Evolutionary conservation across 495 filamentous ascomycete genomes (phyloP).

Genomic region (Talaromyces wortmannii): DNA sequence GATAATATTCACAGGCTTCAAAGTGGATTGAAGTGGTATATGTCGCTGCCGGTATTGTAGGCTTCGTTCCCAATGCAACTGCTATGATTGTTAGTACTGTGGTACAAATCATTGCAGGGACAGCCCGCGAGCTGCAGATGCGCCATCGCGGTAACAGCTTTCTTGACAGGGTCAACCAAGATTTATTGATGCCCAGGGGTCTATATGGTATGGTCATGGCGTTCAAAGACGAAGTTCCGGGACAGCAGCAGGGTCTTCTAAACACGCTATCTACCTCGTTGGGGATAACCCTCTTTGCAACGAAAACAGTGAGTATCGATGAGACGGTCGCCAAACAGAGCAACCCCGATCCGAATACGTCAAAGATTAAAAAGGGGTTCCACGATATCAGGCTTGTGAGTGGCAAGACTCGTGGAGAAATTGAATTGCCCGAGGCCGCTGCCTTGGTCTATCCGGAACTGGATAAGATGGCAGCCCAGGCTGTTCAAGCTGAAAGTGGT

Average conservation of each 20-base stretch:
- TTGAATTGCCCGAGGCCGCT: constrained; percentile 43
- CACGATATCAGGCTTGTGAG: constrained; percentile 24
- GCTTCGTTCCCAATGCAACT: constrained; percentile 32
- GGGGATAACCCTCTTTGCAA: not conserved
- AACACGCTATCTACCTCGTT: not conserved
- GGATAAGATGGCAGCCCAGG: constrained; percentile 48
- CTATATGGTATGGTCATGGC: constrained; percentile 55
- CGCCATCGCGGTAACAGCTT: constrained; percentile 40
- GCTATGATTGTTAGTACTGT: constrained; percentile 33
- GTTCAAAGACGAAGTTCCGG: constrained; percentile 25
- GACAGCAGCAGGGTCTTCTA: not conserved
- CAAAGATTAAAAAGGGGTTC: constrained; percentile 9
- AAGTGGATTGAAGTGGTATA: constrained; percentile 29
- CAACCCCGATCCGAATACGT: not conserved
- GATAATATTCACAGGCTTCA: not conserved
- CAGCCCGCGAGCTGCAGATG: constrained; percentile 9
- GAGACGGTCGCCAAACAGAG: constrained; percentile 12
- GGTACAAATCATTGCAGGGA: constrained; percentile 24
- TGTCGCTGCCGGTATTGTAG: constrained; percentile 28
- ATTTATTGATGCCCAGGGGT: constrained; percentile 51
- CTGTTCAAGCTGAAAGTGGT: constrained; percentile 18
- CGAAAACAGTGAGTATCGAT: not conserved
- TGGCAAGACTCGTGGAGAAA: constrained; percentile 36
- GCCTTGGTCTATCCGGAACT: constrained; percentile 47
- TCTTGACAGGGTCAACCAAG: constrained; percentile 49